Conservation (phyloP, 2,329 filamentous ascomycete species). For the Onygena corvina region DNA sequence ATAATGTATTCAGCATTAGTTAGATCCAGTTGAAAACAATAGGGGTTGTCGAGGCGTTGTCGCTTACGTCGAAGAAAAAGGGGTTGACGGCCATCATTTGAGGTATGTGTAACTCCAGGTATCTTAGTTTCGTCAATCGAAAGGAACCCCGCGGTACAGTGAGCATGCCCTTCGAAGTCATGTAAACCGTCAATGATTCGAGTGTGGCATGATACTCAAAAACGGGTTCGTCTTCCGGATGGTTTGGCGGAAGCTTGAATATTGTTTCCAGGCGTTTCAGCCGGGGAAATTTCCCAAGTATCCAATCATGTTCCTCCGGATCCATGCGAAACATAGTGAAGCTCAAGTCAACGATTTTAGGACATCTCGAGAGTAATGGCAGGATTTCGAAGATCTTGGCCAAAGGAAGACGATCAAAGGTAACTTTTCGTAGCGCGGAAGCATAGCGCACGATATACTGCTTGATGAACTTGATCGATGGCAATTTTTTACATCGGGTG, state of each 20-base stretch:
- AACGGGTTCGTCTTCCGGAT: no score
- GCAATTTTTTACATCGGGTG: conserved; percentile 34
- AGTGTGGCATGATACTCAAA: no score
- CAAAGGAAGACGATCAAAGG: conserved; percentile 14
- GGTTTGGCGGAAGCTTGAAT: no score
- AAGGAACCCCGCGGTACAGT: not conserved
- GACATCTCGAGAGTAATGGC: conserved; percentile 19
- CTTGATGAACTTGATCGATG: conserved; percentile 23
- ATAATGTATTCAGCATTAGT: not conserved
- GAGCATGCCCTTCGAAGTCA: no score
- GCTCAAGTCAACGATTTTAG: conserved; percentile 25
- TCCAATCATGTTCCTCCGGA: not conserved
- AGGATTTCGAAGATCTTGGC: conserved; percentile 21
- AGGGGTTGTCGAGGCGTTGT: not conserved
- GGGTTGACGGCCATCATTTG: not conserved
- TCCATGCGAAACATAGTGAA: conserved; percentile 11
- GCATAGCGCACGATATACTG: conserved; percentile 28
- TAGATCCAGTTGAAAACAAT: not conserved
- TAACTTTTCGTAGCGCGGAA: conserved; percentile 24
- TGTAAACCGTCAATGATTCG: not conserved
- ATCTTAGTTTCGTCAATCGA: not conserved
- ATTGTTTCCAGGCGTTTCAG: not conserved
- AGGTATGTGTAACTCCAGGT: not conserved
- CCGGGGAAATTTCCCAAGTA: not conserved
- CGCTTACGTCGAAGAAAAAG: not conserved